Evolutionary conservation across 345 rosid genomes (phyloP).

Genomic region (Sapria himalayana): DNA sequence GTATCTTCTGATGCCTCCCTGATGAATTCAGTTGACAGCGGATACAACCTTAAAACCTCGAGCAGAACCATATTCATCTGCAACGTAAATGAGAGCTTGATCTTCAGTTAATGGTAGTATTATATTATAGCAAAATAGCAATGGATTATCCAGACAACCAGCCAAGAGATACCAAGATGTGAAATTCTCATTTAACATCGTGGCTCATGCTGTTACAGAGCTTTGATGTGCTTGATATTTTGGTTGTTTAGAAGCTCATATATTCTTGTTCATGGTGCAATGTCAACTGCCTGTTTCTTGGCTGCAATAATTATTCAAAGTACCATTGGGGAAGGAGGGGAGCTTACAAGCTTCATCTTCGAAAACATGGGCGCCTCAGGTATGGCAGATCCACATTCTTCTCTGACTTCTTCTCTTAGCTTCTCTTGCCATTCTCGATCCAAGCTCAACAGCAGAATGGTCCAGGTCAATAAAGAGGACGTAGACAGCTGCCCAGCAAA

Average conservation of each 20-base stretch:
- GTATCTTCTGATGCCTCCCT: slow-evolving; percentile 35
- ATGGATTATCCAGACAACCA: too few relatives aligned
- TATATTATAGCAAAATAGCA: too few relatives aligned
- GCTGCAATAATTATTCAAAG: too few relatives aligned
- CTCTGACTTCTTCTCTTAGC: slow-evolving; percentile 81
- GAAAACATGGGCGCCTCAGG: slow-evolving; percentile 5
- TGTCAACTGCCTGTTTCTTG: too few relatives aligned
- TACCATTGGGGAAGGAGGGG: too few relatives aligned
- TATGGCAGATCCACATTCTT: slow-evolving; percentile 28
- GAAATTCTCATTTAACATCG: too few relatives aligned
- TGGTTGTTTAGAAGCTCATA: too few relatives aligned
- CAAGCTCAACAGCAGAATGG: slow-evolving; percentile 44
- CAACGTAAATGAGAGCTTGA: slow-evolving; percentile 5
- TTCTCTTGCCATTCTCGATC: slow-evolving; percentile 80
- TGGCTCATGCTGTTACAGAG: too few relatives aligned
- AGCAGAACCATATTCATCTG: slow-evolving; percentile 50
- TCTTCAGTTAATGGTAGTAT: too few relatives aligned
- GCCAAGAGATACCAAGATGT: too few relatives aligned
- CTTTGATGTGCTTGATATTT: too few relatives aligned
- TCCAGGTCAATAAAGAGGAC: slow-evolving; percentile 71
- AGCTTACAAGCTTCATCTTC: slow-evolving; percentile 6
- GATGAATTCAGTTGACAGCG: slow-evolving; percentile 55
- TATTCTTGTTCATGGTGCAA: too few relatives aligned
- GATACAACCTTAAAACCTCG: slow-evolving; percentile 50
- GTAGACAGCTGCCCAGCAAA: slow-evolving; percentile 91